Evolutionary conservation across 2,329 filamentous ascomycete genomes (phyloP).

Genomic region (Fusarium sp.): DNA sequence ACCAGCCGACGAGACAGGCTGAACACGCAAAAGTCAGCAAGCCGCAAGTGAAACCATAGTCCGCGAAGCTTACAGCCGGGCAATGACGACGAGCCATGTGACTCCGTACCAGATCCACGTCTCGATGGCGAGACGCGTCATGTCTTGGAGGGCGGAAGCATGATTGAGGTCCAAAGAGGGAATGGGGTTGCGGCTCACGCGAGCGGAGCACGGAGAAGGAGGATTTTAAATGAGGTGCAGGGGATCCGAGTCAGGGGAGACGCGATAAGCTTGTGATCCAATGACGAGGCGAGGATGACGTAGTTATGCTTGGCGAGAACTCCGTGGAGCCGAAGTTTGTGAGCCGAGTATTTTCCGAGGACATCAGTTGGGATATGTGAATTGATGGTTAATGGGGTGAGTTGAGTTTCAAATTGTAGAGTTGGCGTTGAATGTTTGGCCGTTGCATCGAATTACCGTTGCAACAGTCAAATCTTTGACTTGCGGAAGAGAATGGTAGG

Average conservation of each 20-base stretch:
- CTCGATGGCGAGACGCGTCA: background rate
- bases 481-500: background rate
- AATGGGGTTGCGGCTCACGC: slow-evolving; percentile 1
- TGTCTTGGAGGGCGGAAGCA: background rate
- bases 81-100: slow-evolving; percentile 5
- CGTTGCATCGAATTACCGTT: background rate
- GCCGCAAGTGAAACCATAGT: background rate
- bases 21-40: background rate
- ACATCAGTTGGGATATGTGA: no score
- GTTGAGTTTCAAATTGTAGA: background rate
- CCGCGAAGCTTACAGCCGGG: background rate
- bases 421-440: background rate
- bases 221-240: slow-evolving; percentile 4
- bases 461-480: background rate
- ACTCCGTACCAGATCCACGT: slow-evolving; percentile 6
- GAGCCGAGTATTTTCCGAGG: slow-evolving; percentile 1
- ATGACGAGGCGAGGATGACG: background rate
- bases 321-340: background rate
- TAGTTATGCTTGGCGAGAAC: background rate
- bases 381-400: no score
- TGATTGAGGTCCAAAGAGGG: background rate
- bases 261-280: background rate
- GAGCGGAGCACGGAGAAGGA: background rate
- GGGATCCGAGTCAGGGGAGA: background rate
- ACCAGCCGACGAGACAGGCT: slow-evolving; percentile 6